Evolutionary conservation across 2,329 filamentous ascomycete species (phyloP), one percentile per base, ranked within the genome.

Genomic region (Epichloe uncinata): DNA sequence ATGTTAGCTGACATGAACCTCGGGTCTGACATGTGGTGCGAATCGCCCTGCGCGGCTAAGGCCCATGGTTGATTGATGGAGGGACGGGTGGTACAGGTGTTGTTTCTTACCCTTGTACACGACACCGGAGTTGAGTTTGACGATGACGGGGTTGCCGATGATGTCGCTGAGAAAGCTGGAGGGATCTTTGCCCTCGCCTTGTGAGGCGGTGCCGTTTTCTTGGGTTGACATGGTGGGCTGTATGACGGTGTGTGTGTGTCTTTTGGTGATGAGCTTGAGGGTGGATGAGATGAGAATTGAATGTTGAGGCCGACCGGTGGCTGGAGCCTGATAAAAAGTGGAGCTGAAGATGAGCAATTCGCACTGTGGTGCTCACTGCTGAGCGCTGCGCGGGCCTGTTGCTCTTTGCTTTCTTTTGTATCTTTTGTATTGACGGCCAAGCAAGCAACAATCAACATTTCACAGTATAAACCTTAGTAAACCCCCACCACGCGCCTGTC

Each of bases 111-210:
- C 93, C 78, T 93, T 96, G 77, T 96, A 98, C 55, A 97, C 83
- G 53, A 96, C 89, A 49, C 93, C 93, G n/a, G 90, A 96, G 72
- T 98, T 98, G 59, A 98, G 78, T 73, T 97, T 97, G 57, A 98
- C 91, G 1, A 88, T 94, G 57, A 98, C 93, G 37, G 88, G 82
- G 56, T 88, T 87, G 53, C 91, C 90, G 62, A 95, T 95, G 64
- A 98, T 95, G 64, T 95, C 88, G 67, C 85, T 82, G 52, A 98
- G 75, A 68, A 98, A 98, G 57, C 85, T 83, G 12, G 90, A 95
- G 4, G 93, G 93, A 67, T 98, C 93, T 67, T 88, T 91, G 55
- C 87, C 85, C 68, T 93, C 87, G 52, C 70, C 68, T 62, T 81
- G 78, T 33, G 69, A 69, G 53, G 70, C 69, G 54, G 75, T 74